phyloP scores from a whole-genome alignment of 805 yeast species.

The Lipomyces mesembrius region DNA sequence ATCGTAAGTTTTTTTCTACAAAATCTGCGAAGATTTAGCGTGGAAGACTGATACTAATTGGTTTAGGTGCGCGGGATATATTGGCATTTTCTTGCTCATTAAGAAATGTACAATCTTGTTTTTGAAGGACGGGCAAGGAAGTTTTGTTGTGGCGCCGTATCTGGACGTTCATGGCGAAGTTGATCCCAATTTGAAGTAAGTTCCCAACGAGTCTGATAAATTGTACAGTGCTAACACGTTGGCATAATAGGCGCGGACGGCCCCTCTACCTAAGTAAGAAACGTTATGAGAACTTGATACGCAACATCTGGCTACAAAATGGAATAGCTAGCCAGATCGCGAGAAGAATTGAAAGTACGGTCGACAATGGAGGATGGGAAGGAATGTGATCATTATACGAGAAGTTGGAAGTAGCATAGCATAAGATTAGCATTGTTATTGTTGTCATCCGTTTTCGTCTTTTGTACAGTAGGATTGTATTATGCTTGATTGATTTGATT shows the following conservation, averaged over 20 bases:
- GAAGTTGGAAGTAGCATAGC: neutral
- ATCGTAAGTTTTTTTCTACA: slow-evolving; percentile 47
- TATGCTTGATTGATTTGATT: slow-evolving; percentile 6
- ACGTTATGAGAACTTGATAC: slow-evolving; percentile 68
- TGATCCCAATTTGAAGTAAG: slow-evolving; percentile 63
- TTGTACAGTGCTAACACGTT: neutral
- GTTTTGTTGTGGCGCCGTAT: slow-evolving; percentile 83
- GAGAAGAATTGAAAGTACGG: slow-evolving; percentile 73
- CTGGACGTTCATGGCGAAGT: slow-evolving; percentile 85
- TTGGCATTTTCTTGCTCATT: slow-evolving; percentile 76
- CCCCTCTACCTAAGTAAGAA: slow-evolving; percentile 67
- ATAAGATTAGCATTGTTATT: neutral
- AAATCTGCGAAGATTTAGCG: slow-evolving; percentile 20
- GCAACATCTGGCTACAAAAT: slow-evolving; percentile 76
- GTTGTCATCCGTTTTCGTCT: neutral
- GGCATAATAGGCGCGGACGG: slow-evolving; percentile 56
- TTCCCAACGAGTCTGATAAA: neutral
- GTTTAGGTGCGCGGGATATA: slow-evolving; percentile 53
- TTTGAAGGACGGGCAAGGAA: slow-evolving; percentile 75
- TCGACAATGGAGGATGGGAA: slow-evolving; percentile 97
- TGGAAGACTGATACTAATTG: neutral
- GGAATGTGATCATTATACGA: slow-evolving; percentile 49
- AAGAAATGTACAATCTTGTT: slow-evolving; percentile 67
- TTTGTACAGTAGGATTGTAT: neutral
- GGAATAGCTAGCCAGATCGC: slow-evolving; percentile 77